Base-by-base conservation (phyloP, 768 basidiomycete species). In the Lentinula detonsa region DNA sequence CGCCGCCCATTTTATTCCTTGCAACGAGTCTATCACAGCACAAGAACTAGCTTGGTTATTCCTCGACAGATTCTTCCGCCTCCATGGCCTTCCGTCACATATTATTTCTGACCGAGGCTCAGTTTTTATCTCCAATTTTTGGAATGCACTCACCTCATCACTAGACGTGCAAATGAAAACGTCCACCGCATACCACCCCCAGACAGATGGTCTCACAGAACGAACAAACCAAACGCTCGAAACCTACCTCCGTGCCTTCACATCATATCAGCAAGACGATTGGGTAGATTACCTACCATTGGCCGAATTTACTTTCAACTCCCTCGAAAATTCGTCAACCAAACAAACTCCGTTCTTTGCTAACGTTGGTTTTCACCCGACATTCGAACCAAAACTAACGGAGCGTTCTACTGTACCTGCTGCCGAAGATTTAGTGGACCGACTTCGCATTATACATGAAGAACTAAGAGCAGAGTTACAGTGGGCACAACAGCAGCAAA, bases 181-280 rank as follows among this genome's bases (percentile, higher is more conserved):
- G 2, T 76, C 72, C 1, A 78, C 77, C 0, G 74, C 76, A 0
- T 81, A 76, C 62, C 81, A 82, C 50, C 79, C 78, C 0, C 71
- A 81, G 64, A 74, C 76, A 1, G 74, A 81, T 57, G 71, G 73
- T 54, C 72, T 69, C 35, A 75, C 75, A 0, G 76, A 65, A 23
- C 62, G 72, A 16, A 68, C 66, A 18, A 79, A 77, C 77, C 21
- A 21, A 21, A 21, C 21, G 21, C 21, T 21, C 21, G 21, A 21
- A 21, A 21, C 21, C 21, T 21, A 77, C 59, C 68, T 82, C 5
- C 70, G 69, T 9, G 62, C 69, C 33, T 78, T 73, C 51, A 65
- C 60, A 50, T 71, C 66, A 0, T 75, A 75, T 45, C 71, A 77
- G 21, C 80, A 80, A 59, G 74, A 79, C 57, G 66, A 80, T 60